phyloP scores from a whole-genome alignment of 306 rosid genomes.

The Ammopiptanthus mongolicus region DNA sequence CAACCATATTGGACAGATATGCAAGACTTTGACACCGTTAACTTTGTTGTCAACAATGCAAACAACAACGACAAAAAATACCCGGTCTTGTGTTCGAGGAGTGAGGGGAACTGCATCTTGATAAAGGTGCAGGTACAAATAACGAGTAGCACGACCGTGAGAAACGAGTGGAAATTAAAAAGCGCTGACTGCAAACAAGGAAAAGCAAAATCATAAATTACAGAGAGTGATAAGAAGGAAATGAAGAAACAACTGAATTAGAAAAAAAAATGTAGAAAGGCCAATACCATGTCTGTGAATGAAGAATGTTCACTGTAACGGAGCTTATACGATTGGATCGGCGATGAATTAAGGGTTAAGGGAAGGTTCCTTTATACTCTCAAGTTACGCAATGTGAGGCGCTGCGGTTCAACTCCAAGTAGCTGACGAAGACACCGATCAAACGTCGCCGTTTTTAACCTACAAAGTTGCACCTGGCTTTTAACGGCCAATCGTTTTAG shows the following conservation, averaged over 20 bases:
- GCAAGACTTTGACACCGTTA: too few relatives aligned
- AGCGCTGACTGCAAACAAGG: constrained; percentile 59
- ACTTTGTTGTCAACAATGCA: background rate
- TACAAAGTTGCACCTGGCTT: too few relatives aligned
- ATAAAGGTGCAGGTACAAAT: constrained; percentile 75
- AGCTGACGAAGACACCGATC: background rate
- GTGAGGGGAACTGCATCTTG: constrained; percentile 79
- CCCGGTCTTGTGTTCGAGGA: constrained; percentile 78
- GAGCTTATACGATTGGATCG: constrained; percentile 26
- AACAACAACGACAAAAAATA: background rate
- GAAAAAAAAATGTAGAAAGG: background rate
- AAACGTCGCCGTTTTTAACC: background rate
- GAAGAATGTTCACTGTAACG: background rate
- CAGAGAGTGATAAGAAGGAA: background rate
- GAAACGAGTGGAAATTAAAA: constrained; percentile 76
- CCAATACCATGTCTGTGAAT: constrained; percentile 31
- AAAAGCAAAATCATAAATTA: background rate
- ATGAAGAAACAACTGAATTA: background rate
- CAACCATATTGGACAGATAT: background rate
- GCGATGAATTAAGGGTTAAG: background rate
- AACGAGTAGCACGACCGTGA: constrained; percentile 72
- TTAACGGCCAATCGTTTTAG: too few relatives aligned
- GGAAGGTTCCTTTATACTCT: background rate
- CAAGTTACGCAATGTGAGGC: background rate
- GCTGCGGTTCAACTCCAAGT: background rate